Evolutionary conservation across 1,139 yeast genomes (phyloP).

Genomic region (Pichia norvegensis): DNA sequence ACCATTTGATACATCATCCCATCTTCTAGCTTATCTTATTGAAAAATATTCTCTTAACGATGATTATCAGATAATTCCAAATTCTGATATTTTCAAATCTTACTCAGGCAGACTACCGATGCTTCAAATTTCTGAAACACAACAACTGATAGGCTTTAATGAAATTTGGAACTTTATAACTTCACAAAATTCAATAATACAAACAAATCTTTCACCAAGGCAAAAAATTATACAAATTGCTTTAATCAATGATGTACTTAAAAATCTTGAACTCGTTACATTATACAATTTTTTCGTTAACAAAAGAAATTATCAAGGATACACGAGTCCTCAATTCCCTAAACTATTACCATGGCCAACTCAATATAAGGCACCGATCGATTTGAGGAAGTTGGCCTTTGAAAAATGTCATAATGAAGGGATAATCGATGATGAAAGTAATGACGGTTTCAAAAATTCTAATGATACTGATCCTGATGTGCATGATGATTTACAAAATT

Average conservation of each 20-base stretch:
- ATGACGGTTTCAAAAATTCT: slow-evolving; percentile 19
- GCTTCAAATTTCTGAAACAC: slow-evolving; percentile 31
- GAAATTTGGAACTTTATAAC: slow-evolving; percentile 25
- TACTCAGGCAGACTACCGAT: slow-evolving; percentile 50
- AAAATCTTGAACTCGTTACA: slow-evolving; percentile 34
- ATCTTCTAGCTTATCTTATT: slow-evolving; percentile 35
- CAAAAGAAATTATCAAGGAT: slow-evolving; percentile 54
- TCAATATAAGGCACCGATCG: slow-evolving; percentile 72
- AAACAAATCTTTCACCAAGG: background rate
- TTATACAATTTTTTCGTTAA: slow-evolving; percentile 57
- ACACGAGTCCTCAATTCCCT: slow-evolving; percentile 33
- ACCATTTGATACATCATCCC: slow-evolving; percentile 36
- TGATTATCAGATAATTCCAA: slow-evolving; percentile 37
- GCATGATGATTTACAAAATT: slow-evolving; percentile 17
- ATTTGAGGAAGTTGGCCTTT: slow-evolving; percentile 42
- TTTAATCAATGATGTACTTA: slow-evolving; percentile 2
- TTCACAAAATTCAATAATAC: background rate
- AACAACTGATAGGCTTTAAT: slow-evolving; percentile 41
- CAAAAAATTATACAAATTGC: slow-evolving; percentile 1
- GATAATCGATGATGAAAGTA: slow-evolving; percentile 26
- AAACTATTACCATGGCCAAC: slow-evolving; percentile 69
- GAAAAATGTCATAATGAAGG: slow-evolving; percentile 34
- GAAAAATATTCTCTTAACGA: slow-evolving; percentile 18
- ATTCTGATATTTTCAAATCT: slow-evolving; percentile 44
- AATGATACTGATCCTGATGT: slow-evolving; percentile 7